Base-by-base conservation (phyloP, 140 eudicot genomes). In the Ambrosia hybrid region DNA sequence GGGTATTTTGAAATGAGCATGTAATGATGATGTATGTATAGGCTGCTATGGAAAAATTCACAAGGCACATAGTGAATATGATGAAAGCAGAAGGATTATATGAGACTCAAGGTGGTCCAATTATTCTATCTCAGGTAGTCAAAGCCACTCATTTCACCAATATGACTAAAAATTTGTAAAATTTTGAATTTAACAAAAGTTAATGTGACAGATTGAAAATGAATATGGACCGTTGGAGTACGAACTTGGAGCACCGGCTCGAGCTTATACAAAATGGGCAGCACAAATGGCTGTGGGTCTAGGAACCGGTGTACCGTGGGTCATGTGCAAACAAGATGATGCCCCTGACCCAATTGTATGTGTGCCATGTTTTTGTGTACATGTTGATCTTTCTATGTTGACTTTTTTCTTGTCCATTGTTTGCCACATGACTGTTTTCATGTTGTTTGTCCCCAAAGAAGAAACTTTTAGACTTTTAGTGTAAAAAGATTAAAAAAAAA, bases 241-340 rank as follows among this genome's bases (percentile, higher is more conserved):
- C 60, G 91, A 83, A 68, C 75, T 86, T 13, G 99, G 99, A 65
- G 95, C 90, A 30, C 95, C 95, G 10, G 99, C 90, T 61, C 75
- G 74, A 81, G 90, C 97, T 43, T 94, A 94, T 63, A 49, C 97
- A 1, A 76, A 84, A 64, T 94, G 99, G 99, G 99, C 99, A 4
- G 97, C 99, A 15, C 80, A 88, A 53, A 88, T 94, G 97, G 97
- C 97, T 26, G 85, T 90, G 71, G 97, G 87, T 75, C 85, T 80
- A 58, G 83, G 82, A 49, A 94, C 99, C 14, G 99, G 97, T 57
- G 99, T 94, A 26, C 99, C 99, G 14, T 94, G 99, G 97, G 86
- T 94, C 83, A 94, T 94, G 99, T 94, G 99, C 88, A 94, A 94
- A 79, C 99, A 94, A 78, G 99, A 94, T 76, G 97, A 90, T 77